These are phyloP conservation scores for Huntiella abstrusa DNA, from an alignment of 2,329 filamentous ascomycete species.

Conservation along the genomic window DNA sequence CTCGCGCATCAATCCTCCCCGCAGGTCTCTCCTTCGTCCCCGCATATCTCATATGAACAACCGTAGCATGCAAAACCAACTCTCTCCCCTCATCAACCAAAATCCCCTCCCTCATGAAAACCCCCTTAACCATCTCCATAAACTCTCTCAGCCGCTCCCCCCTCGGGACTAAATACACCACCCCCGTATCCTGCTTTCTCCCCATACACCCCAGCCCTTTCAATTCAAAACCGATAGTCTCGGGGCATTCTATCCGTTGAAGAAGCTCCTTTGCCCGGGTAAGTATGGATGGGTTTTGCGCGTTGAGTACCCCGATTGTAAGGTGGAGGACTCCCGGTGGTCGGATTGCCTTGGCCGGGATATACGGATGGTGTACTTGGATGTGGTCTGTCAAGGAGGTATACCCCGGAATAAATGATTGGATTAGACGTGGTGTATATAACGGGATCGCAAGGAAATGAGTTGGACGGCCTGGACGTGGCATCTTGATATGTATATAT, in stretches of 20 bases:
- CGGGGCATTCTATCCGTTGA: too few species aligned
- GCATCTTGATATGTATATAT: neutral
- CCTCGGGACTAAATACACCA: neutral
- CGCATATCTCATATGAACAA: conserved; percentile 72
- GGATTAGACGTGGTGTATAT: conserved; percentile 37
- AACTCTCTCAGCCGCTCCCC: neutral
- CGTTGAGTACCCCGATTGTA: conserved; percentile 71
- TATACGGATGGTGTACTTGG: conserved; percentile 13
- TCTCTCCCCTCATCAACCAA: conserved; percentile 33
- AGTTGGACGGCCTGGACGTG: conserved; percentile 29
- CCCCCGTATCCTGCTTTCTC: neutral
- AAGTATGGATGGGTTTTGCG: conserved; percentile 19
- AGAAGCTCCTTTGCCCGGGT: conserved; percentile 10
- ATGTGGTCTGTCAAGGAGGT: conserved; percentile 42
- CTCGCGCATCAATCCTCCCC: conserved; percentile 26
- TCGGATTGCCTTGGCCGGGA: conserved; percentile 50
- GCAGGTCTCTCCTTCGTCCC: conserved; percentile 17
- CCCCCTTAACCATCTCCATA: neutral
- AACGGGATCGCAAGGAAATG: conserved; percentile 67
- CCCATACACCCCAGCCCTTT: neutral
- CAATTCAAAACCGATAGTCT: too few species aligned
- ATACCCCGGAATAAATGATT: conserved; percentile 46
- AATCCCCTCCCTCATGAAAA: conserved; percentile 36
- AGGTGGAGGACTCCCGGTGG: conserved; percentile 68
- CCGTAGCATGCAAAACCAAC: conserved; percentile 63